Conservation (phyloP, 225 moss, liverwort and hornwort genomes). For the Neckera pumila region DNA sequence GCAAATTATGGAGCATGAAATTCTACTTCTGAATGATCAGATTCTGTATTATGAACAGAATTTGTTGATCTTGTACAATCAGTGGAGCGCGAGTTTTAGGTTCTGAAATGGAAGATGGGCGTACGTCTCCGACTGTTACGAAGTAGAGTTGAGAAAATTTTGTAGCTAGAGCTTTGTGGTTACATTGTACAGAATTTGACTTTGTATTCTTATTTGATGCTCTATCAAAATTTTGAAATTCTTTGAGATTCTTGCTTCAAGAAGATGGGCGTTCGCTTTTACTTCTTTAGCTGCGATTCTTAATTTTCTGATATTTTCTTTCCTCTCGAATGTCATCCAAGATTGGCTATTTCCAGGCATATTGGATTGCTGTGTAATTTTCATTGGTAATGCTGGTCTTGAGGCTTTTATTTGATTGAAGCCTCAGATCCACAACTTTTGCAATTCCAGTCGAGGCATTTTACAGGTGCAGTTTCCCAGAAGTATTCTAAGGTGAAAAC, state of each 20-base stretch:
- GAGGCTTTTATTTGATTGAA: too few species aligned
- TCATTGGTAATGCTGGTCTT: too few species aligned
- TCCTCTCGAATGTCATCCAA: not conserved
- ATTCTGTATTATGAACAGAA: not conserved
- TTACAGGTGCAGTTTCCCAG: too few species aligned
- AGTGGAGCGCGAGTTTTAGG: not conserved
- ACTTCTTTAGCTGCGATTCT: not conserved
- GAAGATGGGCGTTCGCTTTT: not conserved
- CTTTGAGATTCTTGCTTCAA: not conserved
- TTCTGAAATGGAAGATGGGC: not conserved
- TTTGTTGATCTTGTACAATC: not conserved
- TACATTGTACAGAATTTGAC: not conserved
- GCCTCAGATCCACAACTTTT: not conserved
- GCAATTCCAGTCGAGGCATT: too few species aligned
- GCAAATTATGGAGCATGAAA: not conserved
- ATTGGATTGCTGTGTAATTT: not conserved
- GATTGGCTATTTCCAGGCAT: not conserved
- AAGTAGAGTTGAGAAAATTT: not conserved
- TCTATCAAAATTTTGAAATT: not conserved
- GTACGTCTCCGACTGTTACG: not conserved
- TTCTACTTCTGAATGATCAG: not conserved
- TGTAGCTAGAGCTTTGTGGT: not conserved
- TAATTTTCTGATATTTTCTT: not conserved
- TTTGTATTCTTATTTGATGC: not conserved
- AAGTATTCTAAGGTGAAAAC: not conserved